Conservation (phyloP, 1,284 basidiomycete species). For the Rhodofomes roseus region DNA sequence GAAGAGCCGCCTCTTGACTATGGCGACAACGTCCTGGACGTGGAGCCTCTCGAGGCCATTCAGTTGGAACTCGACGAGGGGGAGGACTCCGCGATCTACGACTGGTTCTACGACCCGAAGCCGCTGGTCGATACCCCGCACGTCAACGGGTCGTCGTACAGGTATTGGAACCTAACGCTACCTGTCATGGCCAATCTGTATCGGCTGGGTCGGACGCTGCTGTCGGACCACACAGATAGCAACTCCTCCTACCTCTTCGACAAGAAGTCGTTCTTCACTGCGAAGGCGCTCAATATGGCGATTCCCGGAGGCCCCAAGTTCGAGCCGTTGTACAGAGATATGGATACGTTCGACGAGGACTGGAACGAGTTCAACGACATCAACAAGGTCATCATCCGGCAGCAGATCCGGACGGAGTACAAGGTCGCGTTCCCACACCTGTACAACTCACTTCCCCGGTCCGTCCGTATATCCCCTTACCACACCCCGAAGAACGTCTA, state of each 20-base stretch:
- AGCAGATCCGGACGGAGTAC: constrained; percentile 98
- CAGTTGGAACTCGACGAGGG: constrained; percentile 95
- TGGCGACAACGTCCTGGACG: constrained; percentile 97
- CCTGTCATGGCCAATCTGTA: constrained; percentile 97
- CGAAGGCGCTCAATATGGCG: constrained; percentile 97
- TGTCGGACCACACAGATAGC: constrained; percentile 89
- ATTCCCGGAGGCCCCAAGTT: constrained; percentile 99
- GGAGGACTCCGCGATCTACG: constrained; percentile 91
- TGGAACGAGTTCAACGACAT: constrained; percentile 99
- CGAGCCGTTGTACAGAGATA: constrained; percentile 91
- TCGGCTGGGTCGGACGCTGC: constrained; percentile 88
- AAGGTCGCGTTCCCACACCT: constrained; percentile 99
- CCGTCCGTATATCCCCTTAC: constrained; percentile 90
- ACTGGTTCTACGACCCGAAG: constrained; percentile 99
- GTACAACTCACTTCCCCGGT: constrained; percentile 97
- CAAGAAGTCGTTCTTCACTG: constrained; percentile 97
- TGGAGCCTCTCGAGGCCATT: constrained; percentile 97
- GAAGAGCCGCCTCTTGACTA: constrained; percentile 98
- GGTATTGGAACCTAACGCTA: constrained; percentile 88
- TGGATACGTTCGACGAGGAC: constrained; percentile 97
- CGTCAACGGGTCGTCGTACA: constrained; percentile 93
- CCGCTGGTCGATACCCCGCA: constrained; percentile 86
- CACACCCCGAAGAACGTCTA: constrained; percentile 97
- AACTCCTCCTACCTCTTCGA: constrained; percentile 95
- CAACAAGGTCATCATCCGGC: constrained; percentile 99